Percentiles rank a stretch among this genome's conserved stretches.
These are phyloP conservation scores for Phlyctochytrium bullatum DNA, from an alignment of 192 early-diverging fungal species.

Conservation along the genomic window DNA sequence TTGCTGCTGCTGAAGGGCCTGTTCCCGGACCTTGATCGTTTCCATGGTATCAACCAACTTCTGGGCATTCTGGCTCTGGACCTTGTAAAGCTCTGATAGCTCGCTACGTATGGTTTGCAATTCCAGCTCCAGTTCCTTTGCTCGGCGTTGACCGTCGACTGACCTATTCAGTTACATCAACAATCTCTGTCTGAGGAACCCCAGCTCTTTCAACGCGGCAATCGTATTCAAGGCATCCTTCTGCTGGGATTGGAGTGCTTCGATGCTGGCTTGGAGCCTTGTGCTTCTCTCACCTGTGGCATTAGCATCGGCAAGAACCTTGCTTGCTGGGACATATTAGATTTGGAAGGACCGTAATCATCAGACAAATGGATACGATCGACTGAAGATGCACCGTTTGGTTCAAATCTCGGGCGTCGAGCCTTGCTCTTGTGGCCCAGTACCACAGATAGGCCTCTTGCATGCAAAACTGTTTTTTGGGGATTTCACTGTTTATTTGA, in stretches of 20 bases:
- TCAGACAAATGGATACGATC: too few relatives aligned
- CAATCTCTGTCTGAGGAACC: not conserved
- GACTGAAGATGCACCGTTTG: too few relatives aligned
- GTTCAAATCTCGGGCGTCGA: too few relatives aligned
- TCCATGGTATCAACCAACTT: slow-evolving; percentile 84
- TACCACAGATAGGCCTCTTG: too few relatives aligned
- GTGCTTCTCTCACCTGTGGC: too few relatives aligned
- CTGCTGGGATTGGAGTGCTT: not conserved
- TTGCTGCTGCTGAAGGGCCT: slow-evolving; percentile 48
- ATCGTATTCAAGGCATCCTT: not conserved
- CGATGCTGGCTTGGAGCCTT: too few relatives aligned
- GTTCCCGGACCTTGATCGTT: slow-evolving; percentile 59
- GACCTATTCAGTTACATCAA: slow-evolving; percentile 15
- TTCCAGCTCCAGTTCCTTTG: slow-evolving; percentile 70
- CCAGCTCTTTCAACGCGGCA: not conserved
- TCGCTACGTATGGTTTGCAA: slow-evolving; percentile 80
- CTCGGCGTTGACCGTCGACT: slow-evolving; percentile 19
- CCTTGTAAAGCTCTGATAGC: slow-evolving; percentile 82
- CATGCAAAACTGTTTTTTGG: too few relatives aligned
- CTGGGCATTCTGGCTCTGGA: slow-evolving; percentile 89
- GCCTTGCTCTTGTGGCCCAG: too few relatives aligned
- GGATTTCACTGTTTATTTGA: too few relatives aligned
- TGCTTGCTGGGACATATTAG: too few relatives aligned
- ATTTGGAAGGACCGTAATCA: too few relatives aligned
- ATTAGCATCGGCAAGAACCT: too few relatives aligned